Conservation (phyloP, 148 eudicot genomes). For the Arctostaphylos glauca region DNA sequence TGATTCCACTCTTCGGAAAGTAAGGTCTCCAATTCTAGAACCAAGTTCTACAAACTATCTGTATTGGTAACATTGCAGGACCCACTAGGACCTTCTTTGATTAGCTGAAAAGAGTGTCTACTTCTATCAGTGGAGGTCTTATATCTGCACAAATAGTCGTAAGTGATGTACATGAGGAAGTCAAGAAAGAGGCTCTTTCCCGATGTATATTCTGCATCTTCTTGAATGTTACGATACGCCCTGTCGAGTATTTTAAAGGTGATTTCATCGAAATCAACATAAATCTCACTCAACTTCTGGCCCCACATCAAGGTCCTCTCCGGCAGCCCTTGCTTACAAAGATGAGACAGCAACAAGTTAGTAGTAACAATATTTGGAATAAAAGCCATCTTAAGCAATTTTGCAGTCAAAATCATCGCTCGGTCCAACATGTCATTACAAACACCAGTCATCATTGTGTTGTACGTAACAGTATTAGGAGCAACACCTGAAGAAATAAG, state of each 20-base stretch:
- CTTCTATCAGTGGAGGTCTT: constrained; percentile 15
- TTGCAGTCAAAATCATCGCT: constrained; percentile 77
- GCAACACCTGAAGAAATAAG: constrained; percentile 71
- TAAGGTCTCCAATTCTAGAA: neutral
- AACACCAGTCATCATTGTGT: constrained; percentile 77
- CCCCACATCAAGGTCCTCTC: constrained; percentile 84
- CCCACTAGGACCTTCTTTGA: constrained; percentile 9
- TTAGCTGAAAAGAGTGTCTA: constrained; percentile 16
- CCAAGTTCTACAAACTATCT: neutral
- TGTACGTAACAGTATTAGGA: constrained; percentile 84
- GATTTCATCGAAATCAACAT: constrained; percentile 60
- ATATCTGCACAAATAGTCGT: constrained; percentile 57
- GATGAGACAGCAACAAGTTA: constrained; percentile 75
- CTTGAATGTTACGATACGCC: constrained; percentile 50
- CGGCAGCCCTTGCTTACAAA: constrained; percentile 77
- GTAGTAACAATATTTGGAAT: constrained; percentile 73
- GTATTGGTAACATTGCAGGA: constrained; percentile 1
- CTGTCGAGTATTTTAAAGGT: constrained; percentile 65
- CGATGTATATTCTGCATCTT: constrained; percentile 35
- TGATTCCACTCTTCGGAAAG: too few species aligned
- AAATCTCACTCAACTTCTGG: constrained; percentile 54
- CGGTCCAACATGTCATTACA: constrained; percentile 72
- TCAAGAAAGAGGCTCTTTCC: constrained; percentile 75
- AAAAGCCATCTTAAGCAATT: constrained; percentile 85
- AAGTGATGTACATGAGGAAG: constrained; percentile 80